These are phyloP conservation scores for Ophidiomyces ophidiicola DNA, from an alignment of 2,329 filamentous ascomycete genomes.

Conservation along the genomic window DNA sequence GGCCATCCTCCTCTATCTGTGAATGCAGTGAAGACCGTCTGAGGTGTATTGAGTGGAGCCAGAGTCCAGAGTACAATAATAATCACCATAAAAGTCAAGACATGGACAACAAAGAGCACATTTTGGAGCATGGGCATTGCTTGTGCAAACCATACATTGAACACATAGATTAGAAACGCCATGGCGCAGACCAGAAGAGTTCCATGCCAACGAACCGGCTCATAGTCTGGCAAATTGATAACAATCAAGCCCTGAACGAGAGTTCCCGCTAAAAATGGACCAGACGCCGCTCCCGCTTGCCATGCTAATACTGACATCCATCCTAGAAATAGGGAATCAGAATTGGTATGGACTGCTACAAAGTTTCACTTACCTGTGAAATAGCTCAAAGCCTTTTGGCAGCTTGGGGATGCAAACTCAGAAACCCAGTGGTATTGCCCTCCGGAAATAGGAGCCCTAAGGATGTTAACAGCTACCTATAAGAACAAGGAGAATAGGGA, in stretches of 20 bases:
- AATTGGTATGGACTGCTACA: constrained; percentile 21
- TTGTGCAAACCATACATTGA: constrained; percentile 22
- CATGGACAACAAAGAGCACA: constrained; percentile 24
- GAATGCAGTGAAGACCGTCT: constrained; percentile 21
- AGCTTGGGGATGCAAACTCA: constrained; percentile 38
- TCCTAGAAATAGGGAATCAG: constrained; percentile 16
- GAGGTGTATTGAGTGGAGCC: constrained; percentile 18
- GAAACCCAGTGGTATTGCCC: constrained; percentile 50
- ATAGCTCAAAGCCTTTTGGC: constrained; percentile 45
- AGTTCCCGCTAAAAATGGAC: constrained; percentile 23
- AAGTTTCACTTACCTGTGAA: constrained; percentile 31
- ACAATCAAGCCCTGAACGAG: constrained; percentile 27
- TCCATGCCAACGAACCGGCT: constrained; percentile 22
- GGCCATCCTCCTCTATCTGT: constrained; percentile 21
- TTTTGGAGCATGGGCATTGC: constrained; percentile 24
- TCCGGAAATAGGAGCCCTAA: constrained; percentile 43
- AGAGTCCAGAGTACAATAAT: constrained; percentile 24
- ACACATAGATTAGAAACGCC: constrained; percentile 19
- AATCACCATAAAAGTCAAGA: constrained; percentile 24
- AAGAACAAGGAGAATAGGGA: background rate
- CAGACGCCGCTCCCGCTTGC: constrained; percentile 21
- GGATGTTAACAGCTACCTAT: background rate
- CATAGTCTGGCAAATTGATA: constrained; percentile 22
- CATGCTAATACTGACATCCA: constrained; percentile 25
- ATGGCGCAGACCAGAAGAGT: constrained; percentile 21